These are phyloP conservation scores for Phytophthora sp. DNA, from an alignment of 352 stramenopile genomes.

Conservation along the genomic window DNA sequence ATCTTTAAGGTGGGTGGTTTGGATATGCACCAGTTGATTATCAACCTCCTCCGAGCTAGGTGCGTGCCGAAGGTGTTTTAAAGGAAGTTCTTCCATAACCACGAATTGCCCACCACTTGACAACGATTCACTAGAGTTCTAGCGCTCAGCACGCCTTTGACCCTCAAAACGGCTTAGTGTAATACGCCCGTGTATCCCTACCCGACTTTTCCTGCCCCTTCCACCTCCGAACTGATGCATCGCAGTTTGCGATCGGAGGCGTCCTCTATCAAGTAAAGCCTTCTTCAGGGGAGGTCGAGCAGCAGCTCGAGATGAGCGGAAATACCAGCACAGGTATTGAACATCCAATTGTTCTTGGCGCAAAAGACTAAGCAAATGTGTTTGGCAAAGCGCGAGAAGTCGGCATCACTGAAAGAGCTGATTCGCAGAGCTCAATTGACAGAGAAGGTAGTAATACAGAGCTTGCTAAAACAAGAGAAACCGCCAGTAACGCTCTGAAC, in stretches of 20 bases:
- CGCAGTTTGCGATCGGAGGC: neutral
- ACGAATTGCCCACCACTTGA: too few relatives aligned
- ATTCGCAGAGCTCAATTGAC: slow-evolving; percentile 8
- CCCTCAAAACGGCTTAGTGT: too few relatives aligned
- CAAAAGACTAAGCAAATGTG: slow-evolving; percentile 4
- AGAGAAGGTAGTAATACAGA: neutral
- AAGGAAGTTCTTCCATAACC: too few relatives aligned
- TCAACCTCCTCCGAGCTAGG: neutral
- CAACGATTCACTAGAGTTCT: neutral
- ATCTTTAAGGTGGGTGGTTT: neutral
- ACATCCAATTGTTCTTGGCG: too few relatives aligned
- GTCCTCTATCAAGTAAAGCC: neutral
- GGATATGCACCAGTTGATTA: neutral
- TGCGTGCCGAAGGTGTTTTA: too few relatives aligned
- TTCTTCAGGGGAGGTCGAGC: neutral
- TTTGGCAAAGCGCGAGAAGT: neutral
- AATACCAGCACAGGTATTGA: too few relatives aligned
- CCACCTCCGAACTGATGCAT: neutral
- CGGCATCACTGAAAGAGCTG: neutral
- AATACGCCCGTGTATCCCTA: too few relatives aligned
- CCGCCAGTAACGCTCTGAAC: neutral
- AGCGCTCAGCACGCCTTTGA: too few relatives aligned
- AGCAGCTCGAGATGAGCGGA: too few relatives aligned
- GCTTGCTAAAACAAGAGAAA: neutral
- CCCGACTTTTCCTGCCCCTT: neutral